Base-by-base conservation (phyloP, 495 filamentous ascomycete genomes). In the Annulohypoxylon stygium region DNA sequence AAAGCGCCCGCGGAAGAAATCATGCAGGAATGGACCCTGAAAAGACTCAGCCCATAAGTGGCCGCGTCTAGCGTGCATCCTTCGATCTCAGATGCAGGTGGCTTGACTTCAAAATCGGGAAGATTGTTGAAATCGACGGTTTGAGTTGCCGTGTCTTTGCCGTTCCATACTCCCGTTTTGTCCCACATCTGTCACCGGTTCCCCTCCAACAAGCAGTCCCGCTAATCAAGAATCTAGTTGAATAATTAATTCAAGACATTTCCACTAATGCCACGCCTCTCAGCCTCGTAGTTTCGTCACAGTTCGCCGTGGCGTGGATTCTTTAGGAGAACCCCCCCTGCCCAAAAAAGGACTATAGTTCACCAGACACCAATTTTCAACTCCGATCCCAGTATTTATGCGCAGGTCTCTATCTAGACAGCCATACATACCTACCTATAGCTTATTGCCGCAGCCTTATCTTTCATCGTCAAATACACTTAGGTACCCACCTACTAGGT, bases 31-130 rank as follows among this genome's bases (percentile, higher is more conserved):
- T 93, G 88, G 84, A 85, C 80, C 67, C 81, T 89, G 69, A 85
- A 90, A 71, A 84, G 89, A 75, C 75, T 90, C 69, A 93, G 88
- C 70, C 90, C 90, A 26, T 48, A 47, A 4, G 16, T 18, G 16
- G 55, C 36, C 1, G 9, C 23, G 5, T 30, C 30, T 30, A 6
- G 30, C 5, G 30, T 30, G 3, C 30, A 30, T 30, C 5, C 3
- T 30, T 30, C 30, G 30, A 30, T 30, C 5, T 30, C 30, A 30
- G 53, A 37, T 37, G 30, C n/a, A 57, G 14, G 53, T 57, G 53
- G 30, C 33, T 37, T 20, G 14, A 37, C 10, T 57, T 7, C n/a
- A 37, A 57, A 57, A 34, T 55, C 25, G 25, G 25, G 14, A 55
- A 33, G 26, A 14, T 9, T n/a, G 51, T 26, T 33, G 26, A 8